Evolutionary conservation across 2,329 filamentous ascomycete species (phyloP).

Genomic region (Microsporum ferrugineum): DNA sequence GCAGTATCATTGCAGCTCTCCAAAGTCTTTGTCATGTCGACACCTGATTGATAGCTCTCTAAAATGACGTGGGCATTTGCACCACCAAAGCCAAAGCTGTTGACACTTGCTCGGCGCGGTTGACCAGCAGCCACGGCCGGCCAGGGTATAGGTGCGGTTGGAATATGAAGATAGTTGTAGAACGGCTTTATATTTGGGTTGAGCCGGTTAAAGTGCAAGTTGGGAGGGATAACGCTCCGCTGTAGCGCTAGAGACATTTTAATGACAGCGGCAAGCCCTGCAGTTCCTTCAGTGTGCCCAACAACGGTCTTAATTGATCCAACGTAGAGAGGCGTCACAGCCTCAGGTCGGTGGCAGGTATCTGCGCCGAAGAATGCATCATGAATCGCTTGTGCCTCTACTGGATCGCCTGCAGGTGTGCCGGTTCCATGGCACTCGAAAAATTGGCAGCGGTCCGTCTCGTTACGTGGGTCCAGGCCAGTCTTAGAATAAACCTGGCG

Average conservation of each 20-base stretch:
- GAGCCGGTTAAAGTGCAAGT: conserved; percentile 7
- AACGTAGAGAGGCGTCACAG: neutral
- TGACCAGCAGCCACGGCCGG: conserved; percentile 11
- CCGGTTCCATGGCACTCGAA: neutral
- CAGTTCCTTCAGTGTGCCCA: conserved; percentile 22
- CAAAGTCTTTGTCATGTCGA: neutral
- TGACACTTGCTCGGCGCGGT: conserved; percentile 12
- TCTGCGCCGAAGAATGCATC: neutral
- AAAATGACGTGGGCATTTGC: conserved; percentile 11
- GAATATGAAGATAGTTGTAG: conserved; percentile 9
- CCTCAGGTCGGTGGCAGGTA: too few species aligned
- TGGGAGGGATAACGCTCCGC: conserved; percentile 20
- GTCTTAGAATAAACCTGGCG: conserved; percentile 41
- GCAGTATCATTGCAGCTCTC: neutral
- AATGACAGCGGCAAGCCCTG: conserved; percentile 21
- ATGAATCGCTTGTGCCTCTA: neutral
- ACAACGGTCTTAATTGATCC: conserved; percentile 24
- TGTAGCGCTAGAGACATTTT: conserved; percentile 21
- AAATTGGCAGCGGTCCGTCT: neutral
- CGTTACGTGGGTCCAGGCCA: conserved; percentile 45
- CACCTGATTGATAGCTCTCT: neutral
- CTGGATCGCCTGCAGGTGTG: conserved; percentile 1
- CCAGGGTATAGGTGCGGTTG: conserved; percentile 15
- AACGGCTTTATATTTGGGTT: conserved; percentile 2
- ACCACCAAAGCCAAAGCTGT: conserved; percentile 16